Percentiles rank a stretch among this genome's conserved stretches.
Conservation (phyloP, 1,284 basidiomycete species). For the Lentinula novae-zelandiae region DNA sequence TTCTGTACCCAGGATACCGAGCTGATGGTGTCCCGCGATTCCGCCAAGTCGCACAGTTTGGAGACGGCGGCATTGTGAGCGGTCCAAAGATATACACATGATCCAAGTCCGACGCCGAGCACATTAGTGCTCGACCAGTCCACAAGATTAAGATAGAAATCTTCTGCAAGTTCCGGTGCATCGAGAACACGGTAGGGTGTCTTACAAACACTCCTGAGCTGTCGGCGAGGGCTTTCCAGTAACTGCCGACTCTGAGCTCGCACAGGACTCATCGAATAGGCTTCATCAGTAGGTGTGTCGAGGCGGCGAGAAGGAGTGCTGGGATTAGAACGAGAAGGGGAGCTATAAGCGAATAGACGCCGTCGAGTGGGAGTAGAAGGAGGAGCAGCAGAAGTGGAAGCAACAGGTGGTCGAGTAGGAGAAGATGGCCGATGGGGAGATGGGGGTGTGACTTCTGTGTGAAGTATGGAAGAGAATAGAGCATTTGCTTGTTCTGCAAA, state of each 20-base stretch:
- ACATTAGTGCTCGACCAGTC: slow-evolving; percentile 97
- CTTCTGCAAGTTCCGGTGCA: slow-evolving; percentile 95
- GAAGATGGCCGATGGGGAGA: slow-evolving; percentile 57
- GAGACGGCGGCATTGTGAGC: slow-evolving; percentile 91
- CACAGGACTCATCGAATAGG: slow-evolving; percentile 90
- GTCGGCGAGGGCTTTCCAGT: slow-evolving; percentile 82
- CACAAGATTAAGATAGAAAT: slow-evolving; percentile 97
- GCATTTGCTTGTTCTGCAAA: slow-evolving; percentile 72
- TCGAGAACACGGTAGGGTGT: slow-evolving; percentile 98
- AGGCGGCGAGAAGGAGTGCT: slow-evolving; percentile 60
- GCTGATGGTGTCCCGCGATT: slow-evolving; percentile 67
- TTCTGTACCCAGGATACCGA: slow-evolving; percentile 92
- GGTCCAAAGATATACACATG: slow-evolving; percentile 96
- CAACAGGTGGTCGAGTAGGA: slow-evolving; percentile 45
- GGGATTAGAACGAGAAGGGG: slow-evolving; percentile 57
- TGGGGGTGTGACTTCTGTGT: slow-evolving; percentile 71
- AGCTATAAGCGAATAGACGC: slow-evolving; percentile 66
- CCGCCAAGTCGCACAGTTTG: slow-evolving; percentile 83
- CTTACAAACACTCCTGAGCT: slow-evolving; percentile 83
- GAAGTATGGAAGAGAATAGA: slow-evolving; percentile 69
- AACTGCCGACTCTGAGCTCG: slow-evolving; percentile 79
- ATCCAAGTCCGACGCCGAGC: slow-evolving; percentile 88
- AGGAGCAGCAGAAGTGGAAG: slow-evolving; percentile 33
- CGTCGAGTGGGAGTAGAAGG: slow-evolving; percentile 65
- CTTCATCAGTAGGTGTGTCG: slow-evolving; percentile 75